These are phyloP conservation scores for Echinosophora koreensis DNA, from an alignment of 306 rosid species.

Conservation along the genomic window DNA sequence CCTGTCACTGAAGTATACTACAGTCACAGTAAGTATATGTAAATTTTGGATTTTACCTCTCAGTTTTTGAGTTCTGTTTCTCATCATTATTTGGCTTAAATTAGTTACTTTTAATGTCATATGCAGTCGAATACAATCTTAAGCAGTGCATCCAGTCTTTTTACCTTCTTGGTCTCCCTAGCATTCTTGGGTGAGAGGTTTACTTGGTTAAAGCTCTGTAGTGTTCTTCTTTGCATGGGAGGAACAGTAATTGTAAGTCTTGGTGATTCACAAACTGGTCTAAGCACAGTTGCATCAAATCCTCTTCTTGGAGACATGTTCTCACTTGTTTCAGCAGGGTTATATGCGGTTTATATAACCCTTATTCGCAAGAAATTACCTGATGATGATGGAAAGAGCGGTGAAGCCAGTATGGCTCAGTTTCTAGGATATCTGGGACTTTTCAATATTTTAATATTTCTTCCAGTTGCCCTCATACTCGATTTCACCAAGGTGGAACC, in stretches of 20 bases:
- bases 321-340: slow-evolving; percentile 79
- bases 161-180: slow-evolving; percentile 92
- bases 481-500: slow-evolving; percentile 70
- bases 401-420: slow-evolving; percentile 92
- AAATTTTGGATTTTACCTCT: slow-evolving; percentile 18
- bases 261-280: slow-evolving; percentile 73
- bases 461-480: slow-evolving; percentile 79
- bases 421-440: slow-evolving; percentile 93
- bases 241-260: slow-evolving; percentile 94
- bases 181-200: slow-evolving; percentile 90
- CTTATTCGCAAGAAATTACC: slow-evolving; percentile 91
- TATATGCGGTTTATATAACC: slow-evolving; percentile 88
- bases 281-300: slow-evolving; percentile 67
- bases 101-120: slow-evolving; percentile 40
- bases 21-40: slow-evolving; percentile 77
- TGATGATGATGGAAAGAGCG: slow-evolving; percentile 78
- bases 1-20: slow-evolving; percentile 90
- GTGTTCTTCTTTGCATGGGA: slow-evolving; percentile 97
- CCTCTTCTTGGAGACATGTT: slow-evolving; percentile 92
- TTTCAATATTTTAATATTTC: slow-evolving; percentile 76
- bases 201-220: slow-evolving; percentile 85
- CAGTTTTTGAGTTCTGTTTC: slow-evolving; percentile 19
- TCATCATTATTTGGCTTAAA: slow-evolving; percentile 37
- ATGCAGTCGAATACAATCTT: slow-evolving; percentile 96
- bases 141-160: slow-evolving; percentile 97